Percentiles rank a stretch among this genome's conserved stretches.
Conservation (phyloP, 2,329 filamentous ascomycete genomes). For the Microdochium bolleyi region DNA sequence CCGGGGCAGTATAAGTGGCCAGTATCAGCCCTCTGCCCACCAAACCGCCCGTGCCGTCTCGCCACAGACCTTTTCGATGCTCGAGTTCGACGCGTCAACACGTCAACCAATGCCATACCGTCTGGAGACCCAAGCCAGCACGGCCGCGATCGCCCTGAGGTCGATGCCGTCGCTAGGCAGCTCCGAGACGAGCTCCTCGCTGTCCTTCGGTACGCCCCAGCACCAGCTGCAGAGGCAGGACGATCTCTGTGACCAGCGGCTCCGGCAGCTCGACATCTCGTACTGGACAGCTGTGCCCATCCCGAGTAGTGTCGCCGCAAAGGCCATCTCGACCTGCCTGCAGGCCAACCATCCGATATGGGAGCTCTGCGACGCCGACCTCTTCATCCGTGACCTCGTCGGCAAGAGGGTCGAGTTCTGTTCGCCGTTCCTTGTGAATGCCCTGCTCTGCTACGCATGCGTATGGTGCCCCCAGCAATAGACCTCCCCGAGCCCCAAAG, state of each 20-base stretch:
- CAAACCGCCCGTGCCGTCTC: background rate
- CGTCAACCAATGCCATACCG: background rate
- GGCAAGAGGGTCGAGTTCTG: background rate
- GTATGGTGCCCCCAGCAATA: background rate
- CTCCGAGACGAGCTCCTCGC: background rate
- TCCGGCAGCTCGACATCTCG: background rate
- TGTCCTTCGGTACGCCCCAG: background rate
- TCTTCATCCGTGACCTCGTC: background rate
- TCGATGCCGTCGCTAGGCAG: background rate
- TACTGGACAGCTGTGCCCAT: background rate
- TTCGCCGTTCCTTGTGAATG: background rate
- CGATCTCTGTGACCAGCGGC: background rate
- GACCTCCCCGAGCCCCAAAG: too few relatives aligned
- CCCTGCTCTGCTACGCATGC: background rate
- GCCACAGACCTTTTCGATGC: background rate
- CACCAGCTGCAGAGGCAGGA: background rate
- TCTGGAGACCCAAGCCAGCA: background rate
- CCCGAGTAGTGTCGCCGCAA: background rate
- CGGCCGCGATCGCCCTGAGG: background rate
- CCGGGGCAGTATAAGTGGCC: background rate
- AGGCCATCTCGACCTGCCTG: background rate
- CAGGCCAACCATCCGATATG: background rate
- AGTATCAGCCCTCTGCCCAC: background rate
- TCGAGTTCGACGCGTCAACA: background rate
- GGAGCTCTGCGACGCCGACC: background rate